phyloP scores from a whole-genome alignment of 495 filamentous ascomycete genomes.

The Hyaloscypha finlandica region DNA sequence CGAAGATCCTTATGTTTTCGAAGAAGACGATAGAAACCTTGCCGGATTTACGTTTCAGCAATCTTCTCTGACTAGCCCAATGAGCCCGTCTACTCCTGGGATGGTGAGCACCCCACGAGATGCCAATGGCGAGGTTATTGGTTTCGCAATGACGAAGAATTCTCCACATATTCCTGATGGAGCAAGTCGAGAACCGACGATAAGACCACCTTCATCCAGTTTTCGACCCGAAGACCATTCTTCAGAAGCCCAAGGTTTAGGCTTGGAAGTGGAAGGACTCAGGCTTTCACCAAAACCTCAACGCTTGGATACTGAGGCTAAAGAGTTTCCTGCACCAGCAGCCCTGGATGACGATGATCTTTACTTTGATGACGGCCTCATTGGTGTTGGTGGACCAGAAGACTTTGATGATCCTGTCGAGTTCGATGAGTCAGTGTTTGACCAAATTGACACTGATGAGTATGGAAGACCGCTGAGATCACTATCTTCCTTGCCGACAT shows the following conservation, averaged over 20 bases:
- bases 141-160: slow-evolving; percentile 48
- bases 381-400: slow-evolving; percentile 51
- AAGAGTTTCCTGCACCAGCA: slow-evolving; percentile 28
- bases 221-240: slow-evolving; percentile 2
- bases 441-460: slow-evolving; percentile 60
- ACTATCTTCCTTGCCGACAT: slow-evolving; percentile 41
- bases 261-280: slow-evolving; percentile 23
- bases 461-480: slow-evolving; percentile 56
- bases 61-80: slow-evolving; percentile 47
- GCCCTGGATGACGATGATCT: slow-evolving; percentile 66
- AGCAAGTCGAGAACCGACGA: not conserved
- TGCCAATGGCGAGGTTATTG: slow-evolving; percentile 48
- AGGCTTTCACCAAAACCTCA: slow-evolving; percentile 10
- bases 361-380: slow-evolving; percentile 81
- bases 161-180: slow-evolving; percentile 23
- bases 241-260: slow-evolving; percentile 38
- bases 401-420: slow-evolving; percentile 50
- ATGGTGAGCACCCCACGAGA: slow-evolving; percentile 56
- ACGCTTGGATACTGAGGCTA: slow-evolving; percentile 10
- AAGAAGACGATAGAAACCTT: slow-evolving; percentile 38
- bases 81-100: slow-evolving; percentile 48
- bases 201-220: not conserved
- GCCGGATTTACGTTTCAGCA: slow-evolving; percentile 56
- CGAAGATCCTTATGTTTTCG: slow-evolving; percentile 21
- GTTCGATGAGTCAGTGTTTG: slow-evolving; percentile 82